Percentiles rank a stretch among this genome's conserved stretches.
These are phyloP conservation scores for Iris pallida DNA, from an alignment of 116 monocot species.

Conservation along the genomic window DNA sequence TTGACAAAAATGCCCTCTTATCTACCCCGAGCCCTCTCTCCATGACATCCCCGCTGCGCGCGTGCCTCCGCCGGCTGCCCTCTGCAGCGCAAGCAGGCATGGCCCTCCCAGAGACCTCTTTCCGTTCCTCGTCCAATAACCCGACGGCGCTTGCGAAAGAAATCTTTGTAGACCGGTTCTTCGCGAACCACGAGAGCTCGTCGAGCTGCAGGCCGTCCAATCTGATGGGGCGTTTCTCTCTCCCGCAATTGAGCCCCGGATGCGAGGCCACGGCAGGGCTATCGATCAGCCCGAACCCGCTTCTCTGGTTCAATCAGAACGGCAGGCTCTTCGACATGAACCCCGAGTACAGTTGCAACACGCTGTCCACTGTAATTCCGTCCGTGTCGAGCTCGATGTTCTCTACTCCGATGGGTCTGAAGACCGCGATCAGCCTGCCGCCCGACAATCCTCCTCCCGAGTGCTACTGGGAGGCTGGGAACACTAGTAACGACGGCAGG, in stretches of 20 bases:
- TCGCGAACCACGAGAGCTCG: not conserved
- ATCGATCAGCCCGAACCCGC: not conserved
- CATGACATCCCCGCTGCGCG: too few relatives aligned
- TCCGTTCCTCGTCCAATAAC: not conserved
- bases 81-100: not conserved
- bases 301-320: slow-evolving; percentile 17
- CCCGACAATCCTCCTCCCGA: slow-evolving; percentile 7
- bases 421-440: slow-evolving; percentile 4
- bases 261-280: slow-evolving; percentile 15
- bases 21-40: too few relatives aligned
- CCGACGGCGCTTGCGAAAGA: slow-evolving; percentile 8
- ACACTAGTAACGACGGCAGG: slow-evolving; percentile 11
- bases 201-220: too few relatives aligned
- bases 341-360: slow-evolving; percentile 9
- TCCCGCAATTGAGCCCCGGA: slow-evolving; percentile 6
- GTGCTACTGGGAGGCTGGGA: slow-evolving; percentile 16
- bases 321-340: not conserved
- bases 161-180: slow-evolving; percentile 3
- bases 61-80: too few relatives aligned
- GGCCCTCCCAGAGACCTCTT: not conserved
- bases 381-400: slow-evolving; percentile 2
- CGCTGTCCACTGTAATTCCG: not conserved
- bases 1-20: too few relatives aligned
- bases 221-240: slow-evolving; percentile 4
- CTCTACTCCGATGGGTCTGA: slow-evolving; percentile 14